Base-by-base conservation (phyloP, 345 rosid genomes). In the Lepidium sativum region DNA sequence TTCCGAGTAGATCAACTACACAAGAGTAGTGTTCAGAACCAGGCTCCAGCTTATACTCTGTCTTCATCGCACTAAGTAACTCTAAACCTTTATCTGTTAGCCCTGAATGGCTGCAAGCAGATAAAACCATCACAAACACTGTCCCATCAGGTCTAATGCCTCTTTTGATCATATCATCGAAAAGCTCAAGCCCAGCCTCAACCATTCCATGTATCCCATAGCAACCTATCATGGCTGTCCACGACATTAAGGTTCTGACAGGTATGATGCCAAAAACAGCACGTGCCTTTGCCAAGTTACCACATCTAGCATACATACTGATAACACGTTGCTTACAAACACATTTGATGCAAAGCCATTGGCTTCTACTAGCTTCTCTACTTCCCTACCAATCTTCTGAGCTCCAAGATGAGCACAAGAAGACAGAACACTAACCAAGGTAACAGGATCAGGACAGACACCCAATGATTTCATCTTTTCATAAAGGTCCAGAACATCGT, bases 71-170 rank as follows among this genome's bases (percentile, higher is more conserved):
- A 25, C 17, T 50, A 50, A 87, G 83, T 64, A 79, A 83, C 14
- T 80, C 76, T 35, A 79, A 73, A 54, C 97, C 98, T 70, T 77
- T 80, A 34, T 78, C 80, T 6, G 82, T 78, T 55, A 92, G 54
- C 37, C 98, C 98, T 1, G 89, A 87, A 69, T 89, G 98, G 77
- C 98, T 89, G 38, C 98, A 92, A 3, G 97, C 91, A 47, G 86
- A 87, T 76, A 92, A 70, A 73, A 82, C 83, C 75, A 87, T 83
- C 37, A 92, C 88, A 76, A 92, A 92, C 40, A 89, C 92, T 9
- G 98, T 57, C 65, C 83, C 63, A 27, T 89, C 98, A 0, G 98
- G 97, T 53, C 34, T 81, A 57, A 79, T 58, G 7, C 91, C 87
- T 14, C 63, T 50, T 62, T 72, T 72, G 41, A 89, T 77, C 97